Base-by-base conservation (phyloP, 345 rosid genomes). In the Populus pruinosa region DNA sequence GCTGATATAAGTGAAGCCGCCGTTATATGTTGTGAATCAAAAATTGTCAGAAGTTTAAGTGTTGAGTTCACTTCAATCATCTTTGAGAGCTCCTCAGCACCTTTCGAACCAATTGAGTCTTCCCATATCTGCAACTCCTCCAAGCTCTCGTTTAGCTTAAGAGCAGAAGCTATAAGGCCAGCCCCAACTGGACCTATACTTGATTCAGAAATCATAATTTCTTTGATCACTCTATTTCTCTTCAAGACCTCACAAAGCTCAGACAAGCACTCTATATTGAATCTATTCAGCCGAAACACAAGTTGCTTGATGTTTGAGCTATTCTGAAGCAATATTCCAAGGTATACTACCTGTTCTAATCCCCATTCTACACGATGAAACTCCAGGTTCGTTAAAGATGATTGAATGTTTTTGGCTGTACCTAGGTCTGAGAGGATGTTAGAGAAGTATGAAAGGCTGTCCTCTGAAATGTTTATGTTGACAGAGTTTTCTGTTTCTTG, bases 41-140 rank as follows among this genome's bases (percentile, higher is more conserved):
- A 93, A 31, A 91, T 87, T 33, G 92, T 93, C 87, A 95, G 62
- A 43, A 90, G 80, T 79, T 87, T 96, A 83, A 93, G 83, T 27
- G 87, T 88, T 50, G 94, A 91, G 85, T 96, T 93, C 3, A 79
- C 87, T 88, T 96, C 95, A 55, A 96, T 96, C 99, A 96, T 96
- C 84, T 86, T 90, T 0, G 97, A 91, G 18, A 96, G 92, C 85
- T 96, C 98, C 84, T 96, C 98, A 0, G 98, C 97, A 17, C 97
- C 98, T 82, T 82, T 91, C 0, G 92, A 85, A 64, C 98, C 97
- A n/a, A 93, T 92, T 3, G 97, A 93, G 80, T 93, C 99, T 39
- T 96, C 96, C 98, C 96, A 91, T 83, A 96, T 91, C 86, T 96
- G 98, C 83, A 92, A 63, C 86, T 93, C 99, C 69, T 96, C 98